Evolutionary conservation across 495 filamentous ascomycete genomes (phyloP).

Genomic region (Annulohypoxylon nitens): DNA sequence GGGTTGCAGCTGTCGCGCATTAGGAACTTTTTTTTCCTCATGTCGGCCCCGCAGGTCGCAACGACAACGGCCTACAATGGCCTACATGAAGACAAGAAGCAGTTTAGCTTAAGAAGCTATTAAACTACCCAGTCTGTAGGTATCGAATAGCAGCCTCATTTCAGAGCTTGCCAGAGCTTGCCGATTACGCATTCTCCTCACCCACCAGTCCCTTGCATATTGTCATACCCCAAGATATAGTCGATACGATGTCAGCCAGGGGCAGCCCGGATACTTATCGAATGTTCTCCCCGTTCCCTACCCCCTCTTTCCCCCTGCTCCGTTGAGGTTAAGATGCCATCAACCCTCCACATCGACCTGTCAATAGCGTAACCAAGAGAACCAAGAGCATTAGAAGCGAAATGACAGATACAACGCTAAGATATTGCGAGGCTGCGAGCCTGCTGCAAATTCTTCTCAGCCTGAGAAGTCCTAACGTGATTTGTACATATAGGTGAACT

Average conservation of each 20-base stretch:
- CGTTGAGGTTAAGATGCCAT: constrained; percentile 38
- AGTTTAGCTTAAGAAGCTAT: not conserved
- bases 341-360: constrained; percentile 40
- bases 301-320: constrained; percentile 20
- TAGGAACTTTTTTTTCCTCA: constrained; percentile 41
- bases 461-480: constrained; percentile 26
- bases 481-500: constrained; percentile 17
- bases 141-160: constrained; percentile 40
- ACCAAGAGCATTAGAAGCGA: constrained; percentile 37
- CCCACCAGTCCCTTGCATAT: constrained; percentile 52
- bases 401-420: constrained; percentile 51
- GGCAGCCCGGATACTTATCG: constrained; percentile 40
- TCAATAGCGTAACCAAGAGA: constrained; percentile 36
- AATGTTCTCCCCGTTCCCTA: constrained; percentile 14
- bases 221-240: constrained; percentile 50
- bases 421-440: constrained; percentile 48
- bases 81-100: not conserved
- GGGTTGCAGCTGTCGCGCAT: constrained; percentile 45
- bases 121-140: not conserved
- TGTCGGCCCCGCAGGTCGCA: constrained; percentile 42
- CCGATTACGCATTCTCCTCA: constrained; percentile 47
- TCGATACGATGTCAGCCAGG: constrained; percentile 38
- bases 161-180: constrained; percentile 17
- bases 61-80: constrained; percentile 30
- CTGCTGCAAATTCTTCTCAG: constrained; percentile 12